Conservation (phyloP, 2,329 filamentous ascomycete species). For the Aureobasidium subglaciale region DNA sequence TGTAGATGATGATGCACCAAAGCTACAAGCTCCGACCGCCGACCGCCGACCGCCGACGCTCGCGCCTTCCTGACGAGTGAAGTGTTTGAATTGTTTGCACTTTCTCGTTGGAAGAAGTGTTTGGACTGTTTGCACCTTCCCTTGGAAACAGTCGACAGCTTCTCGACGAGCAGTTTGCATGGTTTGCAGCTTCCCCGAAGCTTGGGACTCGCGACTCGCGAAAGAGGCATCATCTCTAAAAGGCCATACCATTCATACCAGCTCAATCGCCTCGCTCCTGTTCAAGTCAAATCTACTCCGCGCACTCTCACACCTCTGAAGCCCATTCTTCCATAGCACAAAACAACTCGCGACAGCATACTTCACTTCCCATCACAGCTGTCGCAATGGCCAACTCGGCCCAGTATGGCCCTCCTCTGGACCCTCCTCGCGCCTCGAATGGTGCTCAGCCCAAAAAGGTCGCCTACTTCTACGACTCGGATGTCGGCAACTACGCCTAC, state of each 20-base stretch:
- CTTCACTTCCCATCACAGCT: neutral
- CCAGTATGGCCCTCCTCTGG: slow-evolving; percentile 45
- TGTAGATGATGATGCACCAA: slow-evolving; percentile 1
- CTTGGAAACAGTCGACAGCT: neutral
- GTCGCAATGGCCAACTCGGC: slow-evolving; percentile 39
- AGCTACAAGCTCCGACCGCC: neutral
- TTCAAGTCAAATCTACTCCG: neutral
- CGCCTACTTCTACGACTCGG: slow-evolving; percentile 96
- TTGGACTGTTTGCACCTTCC: neutral
- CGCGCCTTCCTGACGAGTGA: neutral
- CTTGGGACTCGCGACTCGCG: neutral
- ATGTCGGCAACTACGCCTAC: slow-evolving; percentile 97
- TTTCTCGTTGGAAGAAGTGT: too few relatives aligned
- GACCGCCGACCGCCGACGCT: neutral
- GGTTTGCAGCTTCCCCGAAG: neutral
- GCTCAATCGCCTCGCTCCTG: neutral
- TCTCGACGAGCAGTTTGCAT: neutral
- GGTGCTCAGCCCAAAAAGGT: slow-evolving; percentile 66
- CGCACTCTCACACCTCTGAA: neutral
- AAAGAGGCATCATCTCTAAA: neutral
- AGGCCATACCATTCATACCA: neutral
- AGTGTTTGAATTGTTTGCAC: slow-evolving; percentile 1
- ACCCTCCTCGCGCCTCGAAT: slow-evolving; percentile 45
- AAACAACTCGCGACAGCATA: neutral
- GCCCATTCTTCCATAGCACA: neutral